Evolutionary conservation across 2,329 filamentous ascomycete genomes (phyloP), one percentile per base, ranked within the genome.

Genomic region (Calonectria naviculata): DNA sequence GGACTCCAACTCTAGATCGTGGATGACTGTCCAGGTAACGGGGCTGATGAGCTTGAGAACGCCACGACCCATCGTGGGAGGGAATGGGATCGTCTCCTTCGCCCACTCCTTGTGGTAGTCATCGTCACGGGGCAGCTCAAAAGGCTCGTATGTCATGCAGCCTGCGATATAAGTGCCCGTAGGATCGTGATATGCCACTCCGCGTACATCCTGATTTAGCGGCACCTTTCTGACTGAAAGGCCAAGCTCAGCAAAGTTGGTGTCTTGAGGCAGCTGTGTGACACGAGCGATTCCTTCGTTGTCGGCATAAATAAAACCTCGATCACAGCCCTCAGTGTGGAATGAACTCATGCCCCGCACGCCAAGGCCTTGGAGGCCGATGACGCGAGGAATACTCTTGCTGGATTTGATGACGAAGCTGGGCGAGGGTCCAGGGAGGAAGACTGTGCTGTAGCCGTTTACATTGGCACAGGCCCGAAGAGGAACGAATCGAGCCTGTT

Each of bases 41-140:
- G 95, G 93, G 74, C 92, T 95, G 66, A 98, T 85, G 17, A 99
- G 87, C 80, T 95, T 95, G 67, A 99, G 83, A 24, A 90, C 87
- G 34, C 94, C 94, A 67, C 91, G 92, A 56, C 94, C 91, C 31
- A 92, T 88, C 71, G 90, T 89, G 0, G 97, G 97, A 62, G 88
- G 88, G 78, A 92, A 88, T 0, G 78, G 69, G 65, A 87, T 84
- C 81, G 92, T 92, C 78, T 97, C 95, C 72, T 90, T 90, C 26
- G 92, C 89, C 91, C 95, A 96, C 73, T 97, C 94, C 72, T 89
- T 89, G 75, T 97, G 94, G 73, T 94, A 91, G 70, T 97, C 92
- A 74, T 95, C 95, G 75, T 98, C 95, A 65, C 94, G 94, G 1
- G 95, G 94, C 26, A 98, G 88, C 81, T 95, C 93, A 80, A 98